Evolutionary conservation across 306 rosid genomes (phyloP).

Genomic region (Ziziphus jujuba): DNA sequence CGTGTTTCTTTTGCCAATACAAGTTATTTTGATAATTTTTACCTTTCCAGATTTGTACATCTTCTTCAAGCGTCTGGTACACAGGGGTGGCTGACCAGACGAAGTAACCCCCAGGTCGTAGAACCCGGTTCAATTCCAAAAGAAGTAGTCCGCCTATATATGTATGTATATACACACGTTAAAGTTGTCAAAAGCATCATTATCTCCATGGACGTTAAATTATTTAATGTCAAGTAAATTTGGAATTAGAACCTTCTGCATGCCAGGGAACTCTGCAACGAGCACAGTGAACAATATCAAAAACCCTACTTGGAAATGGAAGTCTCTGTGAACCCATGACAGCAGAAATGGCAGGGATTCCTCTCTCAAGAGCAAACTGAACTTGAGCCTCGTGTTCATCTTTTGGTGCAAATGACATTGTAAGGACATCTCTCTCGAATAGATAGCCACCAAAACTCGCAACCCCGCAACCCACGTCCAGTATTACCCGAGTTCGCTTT

Average conservation of each 20-base stretch:
- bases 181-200: too few relatives aligned
- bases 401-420: slow-evolving; percentile 95
- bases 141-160: slow-evolving; percentile 72
- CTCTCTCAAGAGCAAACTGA: slow-evolving; percentile 92
- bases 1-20: too few relatives aligned
- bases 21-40: not conserved
- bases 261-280: slow-evolving; percentile 98
- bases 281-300: slow-evolving; percentile 77
- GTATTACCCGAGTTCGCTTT: slow-evolving; percentile 60
- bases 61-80: slow-evolving; percentile 77
- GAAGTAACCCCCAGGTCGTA: slow-evolving; percentile 82
- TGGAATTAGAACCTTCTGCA: slow-evolving; percentile 51
- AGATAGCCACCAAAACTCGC: slow-evolving; percentile 92
- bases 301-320: slow-evolving; percentile 75
- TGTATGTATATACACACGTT: not conserved
- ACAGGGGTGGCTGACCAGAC: slow-evolving; percentile 96
- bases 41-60: slow-evolving; percentile 83
- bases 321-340: slow-evolving; percentile 96
- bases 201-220: too few relatives aligned
- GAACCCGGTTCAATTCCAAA: slow-evolving; percentile 76
- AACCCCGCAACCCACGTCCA: slow-evolving; percentile 96
- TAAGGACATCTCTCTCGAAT: slow-evolving; percentile 74
- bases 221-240: too few relatives aligned
- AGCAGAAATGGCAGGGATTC: slow-evolving; percentile 89
- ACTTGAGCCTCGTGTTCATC: slow-evolving; percentile 98